Evolutionary conservation across 805 yeast genomes (phyloP), one percentile per base, ranked within the genome.

Genomic region (Candida krabiensis): DNA sequence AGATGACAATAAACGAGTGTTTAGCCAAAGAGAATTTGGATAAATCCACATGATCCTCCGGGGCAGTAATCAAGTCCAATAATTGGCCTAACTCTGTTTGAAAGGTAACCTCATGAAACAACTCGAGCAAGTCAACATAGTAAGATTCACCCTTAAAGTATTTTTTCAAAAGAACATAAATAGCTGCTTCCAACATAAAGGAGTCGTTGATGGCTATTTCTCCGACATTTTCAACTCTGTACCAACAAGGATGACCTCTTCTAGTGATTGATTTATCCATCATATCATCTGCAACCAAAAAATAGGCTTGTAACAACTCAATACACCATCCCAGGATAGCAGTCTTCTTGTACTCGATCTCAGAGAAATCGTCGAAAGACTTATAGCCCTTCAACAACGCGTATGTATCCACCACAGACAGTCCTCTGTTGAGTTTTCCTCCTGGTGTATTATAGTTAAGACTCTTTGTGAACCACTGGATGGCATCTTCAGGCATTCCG

Each of bases 201-300:
- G 99, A 80, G 61, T 93, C 99, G 60, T 93, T 93, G 66, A 93
- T 93, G 43, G 99, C 99, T 60, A 93, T 83, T 61, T 88, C 88
- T 28, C 86, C 87, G 43, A 93, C 96, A 27, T 79, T 79, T 50
- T 77, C 80, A 24, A 69, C 75, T 58, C 74, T 80, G 72, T 89
- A 93, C 99, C 99, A 93, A 67, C 99, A 93, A 50, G 96, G 93
- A 68, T 91, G 97, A 43, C 97, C 99, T 64, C 99, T 83, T 75
- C 99, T 86, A 28, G 99, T 93, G 63, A 87, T 84, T 23, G 96
- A 86, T 52, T 80, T 79, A 64, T 93, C 99, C 99, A 93, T 93
- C 80, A 93, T 93, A 63, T 93, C 99, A 63, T 93, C 99, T 22
- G 98, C 95, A 40, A 93, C 98, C 56, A 93, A 75, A 73, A 93